phyloP scores from a whole-genome alignment of 2,329 filamentous ascomycete genomes.

The Aspergillus sp. region DNA sequence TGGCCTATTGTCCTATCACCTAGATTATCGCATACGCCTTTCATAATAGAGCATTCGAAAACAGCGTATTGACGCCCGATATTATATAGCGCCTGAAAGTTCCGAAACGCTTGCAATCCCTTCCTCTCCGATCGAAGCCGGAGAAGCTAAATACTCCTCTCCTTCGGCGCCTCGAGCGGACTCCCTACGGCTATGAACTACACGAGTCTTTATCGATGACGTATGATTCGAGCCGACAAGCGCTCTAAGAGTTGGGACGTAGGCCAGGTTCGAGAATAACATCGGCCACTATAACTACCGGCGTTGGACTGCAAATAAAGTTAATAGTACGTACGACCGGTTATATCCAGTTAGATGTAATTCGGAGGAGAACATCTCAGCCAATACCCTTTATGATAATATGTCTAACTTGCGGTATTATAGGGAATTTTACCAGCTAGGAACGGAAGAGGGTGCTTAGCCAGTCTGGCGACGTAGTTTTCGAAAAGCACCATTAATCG shows the following conservation, averaged over 20 bases:
- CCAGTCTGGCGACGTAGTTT: constrained; percentile 21
- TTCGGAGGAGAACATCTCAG: neutral
- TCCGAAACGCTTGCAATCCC: no score
- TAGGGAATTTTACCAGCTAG: constrained; percentile 26
- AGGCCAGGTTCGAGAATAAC: constrained; percentile 25
- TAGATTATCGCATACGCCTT: no score
- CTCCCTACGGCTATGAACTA: no score
- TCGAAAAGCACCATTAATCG: constrained; percentile 27
- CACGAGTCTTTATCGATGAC: no score
- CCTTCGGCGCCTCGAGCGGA: no score
- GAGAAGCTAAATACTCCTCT: no score
- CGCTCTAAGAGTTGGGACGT: constrained; percentile 22
- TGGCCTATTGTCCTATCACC: no score
- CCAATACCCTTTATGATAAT: constrained; percentile 2
- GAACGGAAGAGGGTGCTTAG: constrained; percentile 25
- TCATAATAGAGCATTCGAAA: no score
- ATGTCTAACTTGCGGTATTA: constrained; percentile 9
- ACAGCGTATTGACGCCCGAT: no score
- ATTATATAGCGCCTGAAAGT: no score
- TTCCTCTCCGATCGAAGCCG: no score
- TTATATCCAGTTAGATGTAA: constrained; percentile 7
- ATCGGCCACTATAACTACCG: constrained; percentile 28
- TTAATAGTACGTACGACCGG: constrained; percentile 17
- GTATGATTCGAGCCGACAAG: no score
- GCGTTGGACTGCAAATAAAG: constrained; percentile 25